Base-by-base conservation (phyloP, 2,329 filamentous ascomycete species). In the Hyphodiscus sp. region DNA sequence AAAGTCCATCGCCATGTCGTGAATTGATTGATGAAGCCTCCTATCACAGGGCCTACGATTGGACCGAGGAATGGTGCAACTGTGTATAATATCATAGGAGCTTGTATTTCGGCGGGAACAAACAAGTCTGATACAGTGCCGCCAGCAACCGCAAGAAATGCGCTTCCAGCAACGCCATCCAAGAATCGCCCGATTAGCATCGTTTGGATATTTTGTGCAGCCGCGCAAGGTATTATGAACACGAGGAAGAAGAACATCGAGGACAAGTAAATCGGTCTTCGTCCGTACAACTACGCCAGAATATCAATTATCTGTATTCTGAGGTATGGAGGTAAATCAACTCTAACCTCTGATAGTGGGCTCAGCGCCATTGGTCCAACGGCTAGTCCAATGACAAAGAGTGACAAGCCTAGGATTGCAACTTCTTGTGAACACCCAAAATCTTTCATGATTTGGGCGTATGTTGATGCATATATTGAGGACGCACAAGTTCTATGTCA, bases 101-200 rank as follows among this genome's bases (percentile, higher is more conserved):
- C 78, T 58, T 84, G 83, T 53, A 95, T 79, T 59, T 89, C 77
- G 53, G 83, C 71, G 45, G 77, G 76, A 9, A 72, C 71, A 65
- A 92, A 92, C 56, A 91, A 71, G 64, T 95, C 90, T 41, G 88
- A 86, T 13, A 95, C 87, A 0, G 88, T 95, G 15, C 90, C 89
- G 38, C 89, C 90, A 0, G 88, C 86, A 1, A 95, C 89, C 58
- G 78, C 78, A 52, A 87, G 68, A 60, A 86, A 86, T 2, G 82
- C 79, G 57, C 78, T 82, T 2, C 87, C 87, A 0, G 84, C 76
- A 41, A 91, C 72, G 4, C 87, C 87, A 63, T 85, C 79, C 49
- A 96, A 76, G 68, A 95, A 95, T 6, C 91, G 82, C 13, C 78
- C 77, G 11, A 94, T 73, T 50, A 95, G 72, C 74, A 94, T 81